phyloP scores from a whole-genome alignment of 148 eudicot species.

The Fagopyrum esculentum region DNA sequence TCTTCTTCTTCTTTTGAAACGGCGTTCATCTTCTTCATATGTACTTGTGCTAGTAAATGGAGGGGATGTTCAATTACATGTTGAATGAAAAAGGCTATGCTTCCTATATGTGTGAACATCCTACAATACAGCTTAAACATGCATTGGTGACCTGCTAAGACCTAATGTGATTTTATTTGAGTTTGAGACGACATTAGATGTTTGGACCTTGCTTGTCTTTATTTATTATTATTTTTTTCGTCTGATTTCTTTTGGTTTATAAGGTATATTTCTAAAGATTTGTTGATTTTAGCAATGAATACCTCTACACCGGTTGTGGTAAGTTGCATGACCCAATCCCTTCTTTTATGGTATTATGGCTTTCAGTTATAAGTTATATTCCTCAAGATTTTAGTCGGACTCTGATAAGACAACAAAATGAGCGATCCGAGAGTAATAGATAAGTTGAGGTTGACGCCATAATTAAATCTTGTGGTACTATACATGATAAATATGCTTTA shows the following conservation, averaged over 20 bases:
- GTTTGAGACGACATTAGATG: background rate
- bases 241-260: background rate
- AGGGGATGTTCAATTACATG: background rate
- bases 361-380: slow-evolving; percentile 93
- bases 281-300: background rate
- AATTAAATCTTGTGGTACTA: slow-evolving; percentile 74
- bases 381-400: slow-evolving; percentile 96
- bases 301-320: background rate
- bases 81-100: background rate
- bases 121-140: background rate
- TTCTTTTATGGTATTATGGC: slow-evolving; percentile 1
- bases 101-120: background rate
- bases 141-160: slow-evolving; percentile 3
- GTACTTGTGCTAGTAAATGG: background rate
- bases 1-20: too few species aligned
- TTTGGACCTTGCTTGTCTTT: background rate
- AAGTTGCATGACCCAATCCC: background rate
- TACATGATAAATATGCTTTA: slow-evolving; percentile 78
- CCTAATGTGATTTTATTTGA: background rate
- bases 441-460: slow-evolving; percentile 87
- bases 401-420: slow-evolving; percentile 85
- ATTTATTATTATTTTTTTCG: background rate
- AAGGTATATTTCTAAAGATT: background rate
- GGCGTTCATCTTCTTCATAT: background rate
- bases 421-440: slow-evolving; percentile 90